phyloP scores from a whole-genome alignment of 345 rosid species.

The Geranium rotundifolium region DNA sequence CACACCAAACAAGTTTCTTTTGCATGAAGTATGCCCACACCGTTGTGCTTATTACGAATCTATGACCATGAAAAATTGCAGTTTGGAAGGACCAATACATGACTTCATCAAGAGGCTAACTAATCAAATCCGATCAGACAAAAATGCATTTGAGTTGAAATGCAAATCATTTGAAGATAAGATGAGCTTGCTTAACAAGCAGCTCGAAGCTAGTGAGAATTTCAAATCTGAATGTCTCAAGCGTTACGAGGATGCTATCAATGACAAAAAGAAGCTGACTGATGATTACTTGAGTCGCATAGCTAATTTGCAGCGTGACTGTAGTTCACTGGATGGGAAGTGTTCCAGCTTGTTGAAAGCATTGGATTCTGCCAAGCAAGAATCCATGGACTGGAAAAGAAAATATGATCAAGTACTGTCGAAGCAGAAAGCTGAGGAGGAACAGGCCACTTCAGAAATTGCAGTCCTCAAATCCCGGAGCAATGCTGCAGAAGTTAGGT shows the following conservation, averaged over 20 bases:
- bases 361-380: constrained; percentile 66
- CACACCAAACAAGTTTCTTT: not conserved
- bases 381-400: constrained; percentile 64
- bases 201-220: constrained; percentile 79
- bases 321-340: constrained; percentile 66
- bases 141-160: constrained; percentile 61
- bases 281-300: constrained; percentile 69
- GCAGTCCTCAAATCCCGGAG: constrained; percentile 65
- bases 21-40: no score
- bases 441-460: constrained; percentile 60
- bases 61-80: constrained; percentile 10
- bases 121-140: constrained; percentile 76
- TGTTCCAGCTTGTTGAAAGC: constrained; percentile 62
- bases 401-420: constrained; percentile 55
- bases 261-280: constrained; percentile 78
- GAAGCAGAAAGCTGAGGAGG: constrained; percentile 71
- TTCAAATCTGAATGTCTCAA: constrained; percentile 70
- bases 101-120: constrained; percentile 69
- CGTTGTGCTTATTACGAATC: not conserved
- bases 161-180: constrained; percentile 83
- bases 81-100: constrained; percentile 83
- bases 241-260: constrained; percentile 89
- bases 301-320: constrained; percentile 61
- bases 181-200: constrained; percentile 58
- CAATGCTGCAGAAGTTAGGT: constrained; percentile 89